Evolutionary conservation across 768 basidiomycete species (phyloP).

Genomic region (Lentinula boryana): DNA sequence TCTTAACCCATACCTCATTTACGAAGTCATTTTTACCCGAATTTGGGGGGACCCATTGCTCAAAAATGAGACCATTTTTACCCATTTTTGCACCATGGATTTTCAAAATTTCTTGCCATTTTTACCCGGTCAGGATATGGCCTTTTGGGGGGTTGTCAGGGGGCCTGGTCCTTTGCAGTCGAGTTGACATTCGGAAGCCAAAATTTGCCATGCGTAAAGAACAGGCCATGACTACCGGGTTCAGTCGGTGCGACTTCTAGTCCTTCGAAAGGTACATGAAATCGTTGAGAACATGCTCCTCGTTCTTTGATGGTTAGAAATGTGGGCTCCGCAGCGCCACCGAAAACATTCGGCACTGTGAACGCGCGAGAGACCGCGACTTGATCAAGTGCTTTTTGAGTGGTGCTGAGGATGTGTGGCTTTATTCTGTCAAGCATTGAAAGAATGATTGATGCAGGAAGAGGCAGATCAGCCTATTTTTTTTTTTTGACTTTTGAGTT

Average conservation of each 20-base stretch:
- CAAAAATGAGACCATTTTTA: no score
- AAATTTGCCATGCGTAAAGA: conserved; percentile 9
- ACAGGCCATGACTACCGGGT: conserved; percentile 25
- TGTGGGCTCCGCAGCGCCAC: conserved; percentile 14
- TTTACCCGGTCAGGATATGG: no score
- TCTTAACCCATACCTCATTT: no score
- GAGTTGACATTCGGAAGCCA: neutral
- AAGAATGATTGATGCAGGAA: neutral
- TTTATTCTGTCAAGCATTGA: neutral
- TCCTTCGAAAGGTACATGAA: conserved; percentile 17
- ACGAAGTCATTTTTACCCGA: no score
- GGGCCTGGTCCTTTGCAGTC: neutral
- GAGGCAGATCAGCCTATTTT: neutral
- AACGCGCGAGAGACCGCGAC: conserved; percentile 4
- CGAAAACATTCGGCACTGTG: conserved; percentile 18
- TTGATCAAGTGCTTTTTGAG: neutral
- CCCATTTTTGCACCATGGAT: no score
- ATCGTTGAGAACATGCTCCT: conserved; percentile 18
- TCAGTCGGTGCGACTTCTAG: conserved; percentile 22
- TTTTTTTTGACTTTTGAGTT: neutral
- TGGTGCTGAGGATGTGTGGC: neutral
- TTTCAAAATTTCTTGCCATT: no score
- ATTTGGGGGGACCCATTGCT: no score
- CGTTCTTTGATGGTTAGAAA: conserved; percentile 12
- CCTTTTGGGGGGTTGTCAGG: no score